Evolutionary conservation across 768 basidiomycete genomes (phyloP).

Genomic region (Royoungia palumana): DNA sequence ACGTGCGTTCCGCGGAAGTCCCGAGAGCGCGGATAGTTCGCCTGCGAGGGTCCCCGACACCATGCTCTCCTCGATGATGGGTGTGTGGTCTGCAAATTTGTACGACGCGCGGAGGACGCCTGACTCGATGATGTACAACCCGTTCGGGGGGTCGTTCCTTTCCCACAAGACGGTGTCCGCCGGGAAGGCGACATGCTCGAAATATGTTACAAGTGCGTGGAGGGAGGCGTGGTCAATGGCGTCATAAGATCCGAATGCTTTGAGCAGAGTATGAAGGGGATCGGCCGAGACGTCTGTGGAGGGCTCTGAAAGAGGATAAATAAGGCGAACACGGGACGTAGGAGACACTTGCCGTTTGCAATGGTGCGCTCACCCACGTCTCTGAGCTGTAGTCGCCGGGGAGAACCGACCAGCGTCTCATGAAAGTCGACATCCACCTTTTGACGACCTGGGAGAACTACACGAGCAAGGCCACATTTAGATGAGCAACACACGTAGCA

Average conservation of each 20-base stretch:
- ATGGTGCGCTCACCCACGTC: constrained; percentile 73
- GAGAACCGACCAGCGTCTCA: constrained; percentile 52
- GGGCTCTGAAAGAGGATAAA: constrained; percentile 11
- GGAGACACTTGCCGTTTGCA: constrained; percentile 45
- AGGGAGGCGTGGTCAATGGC: constrained; percentile 55
- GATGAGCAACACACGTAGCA: background rate
- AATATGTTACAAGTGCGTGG: constrained; percentile 63
- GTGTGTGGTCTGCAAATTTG: constrained; percentile 64
- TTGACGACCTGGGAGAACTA: constrained; percentile 59
- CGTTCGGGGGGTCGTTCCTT: constrained; percentile 74
- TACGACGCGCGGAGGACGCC: constrained; percentile 86
- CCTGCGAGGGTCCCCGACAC: constrained; percentile 91
- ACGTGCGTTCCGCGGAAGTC: constrained; percentile 77
- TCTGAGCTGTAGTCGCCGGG: constrained; percentile 61
- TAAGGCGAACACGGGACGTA: background rate
- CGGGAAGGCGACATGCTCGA: constrained; percentile 57
- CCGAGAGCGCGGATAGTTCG: constrained; percentile 82
- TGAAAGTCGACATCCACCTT: constrained; percentile 45
- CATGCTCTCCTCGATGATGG: constrained; percentile 83
- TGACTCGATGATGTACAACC: constrained; percentile 84
- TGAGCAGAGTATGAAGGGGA: constrained; percentile 71
- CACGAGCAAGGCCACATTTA: background rate
- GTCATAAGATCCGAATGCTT: constrained; percentile 76
- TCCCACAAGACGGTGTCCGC: constrained; percentile 68
- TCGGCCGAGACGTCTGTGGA: constrained; percentile 43